phyloP scores from a whole-genome alignment of 108 stramenopile species.

The Discostella stelligeroides region DNA sequence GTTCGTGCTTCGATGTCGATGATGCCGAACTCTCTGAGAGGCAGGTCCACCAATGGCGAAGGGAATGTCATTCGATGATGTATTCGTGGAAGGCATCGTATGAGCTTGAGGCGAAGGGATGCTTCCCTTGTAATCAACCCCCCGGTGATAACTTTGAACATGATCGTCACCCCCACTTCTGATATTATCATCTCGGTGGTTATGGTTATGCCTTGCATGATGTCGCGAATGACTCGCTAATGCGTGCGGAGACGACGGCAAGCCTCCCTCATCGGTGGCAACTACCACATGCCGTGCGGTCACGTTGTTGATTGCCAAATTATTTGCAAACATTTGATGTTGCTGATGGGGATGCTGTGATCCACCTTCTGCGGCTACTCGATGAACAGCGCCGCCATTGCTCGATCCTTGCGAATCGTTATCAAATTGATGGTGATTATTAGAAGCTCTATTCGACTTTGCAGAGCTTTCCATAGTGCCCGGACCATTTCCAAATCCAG shows the following conservation, averaged over 20 bases:
- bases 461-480: too few relatives aligned
- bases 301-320: neutral
- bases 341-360: neutral
- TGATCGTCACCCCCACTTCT: neutral
- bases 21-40: too few relatives aligned
- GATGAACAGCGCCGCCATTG: too few relatives aligned
- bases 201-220: conserved; percentile 43
- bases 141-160: too few relatives aligned
- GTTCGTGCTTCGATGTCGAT: neutral
- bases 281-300: conserved; percentile 26
- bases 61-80: conserved; percentile 14
- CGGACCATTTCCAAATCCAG: conserved; percentile 11
- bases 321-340: neutral
- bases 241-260: conserved; percentile 16
- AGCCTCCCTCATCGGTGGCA: conserved; percentile 26
- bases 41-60: conserved; percentile 14
- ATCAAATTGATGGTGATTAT: too few relatives aligned
- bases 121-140: too few relatives aligned
- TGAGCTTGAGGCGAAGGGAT: too few relatives aligned
- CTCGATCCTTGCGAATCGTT: too few relatives aligned
- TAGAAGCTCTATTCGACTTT: too few relatives aligned
- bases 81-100: too few relatives aligned
- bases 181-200: conserved; percentile 16
- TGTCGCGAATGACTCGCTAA: conserved; percentile 25
- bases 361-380: too few relatives aligned